phyloP scores from a whole-genome alignment of 805 yeast genomes.

The Saccharomycopsis sp. region DNA sequence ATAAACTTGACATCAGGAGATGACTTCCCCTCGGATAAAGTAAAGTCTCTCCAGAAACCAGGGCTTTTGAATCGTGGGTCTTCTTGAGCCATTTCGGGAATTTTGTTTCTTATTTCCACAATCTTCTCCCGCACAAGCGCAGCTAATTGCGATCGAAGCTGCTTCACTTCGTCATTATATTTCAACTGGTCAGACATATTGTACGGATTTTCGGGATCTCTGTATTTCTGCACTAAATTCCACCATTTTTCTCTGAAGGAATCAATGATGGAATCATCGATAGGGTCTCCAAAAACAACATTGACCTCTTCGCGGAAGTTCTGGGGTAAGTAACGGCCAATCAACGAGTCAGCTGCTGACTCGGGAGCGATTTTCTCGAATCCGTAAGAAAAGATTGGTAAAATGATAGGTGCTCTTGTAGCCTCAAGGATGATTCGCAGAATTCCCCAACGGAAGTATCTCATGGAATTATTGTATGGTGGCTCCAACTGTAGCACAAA shows the following conservation, averaged over 20 bases:
- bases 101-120: slow-evolving; percentile 38
- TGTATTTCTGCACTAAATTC: slow-evolving; percentile 46
- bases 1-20: slow-evolving; percentile 65
- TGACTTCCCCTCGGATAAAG: slow-evolving; percentile 54
- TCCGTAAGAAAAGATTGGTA: slow-evolving; percentile 83
- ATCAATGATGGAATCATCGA: slow-evolving; percentile 54
- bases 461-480: slow-evolving; percentile 80
- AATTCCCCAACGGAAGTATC: slow-evolving; percentile 95
- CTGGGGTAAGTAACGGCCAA: slow-evolving; percentile 53
- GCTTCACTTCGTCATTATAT: slow-evolving; percentile 55
- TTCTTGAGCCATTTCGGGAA: slow-evolving; percentile 39
- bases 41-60: slow-evolving; percentile 67
- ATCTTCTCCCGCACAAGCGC: slow-evolving; percentile 60
- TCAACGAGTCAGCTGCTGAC: slow-evolving; percentile 43
- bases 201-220: slow-evolving; percentile 41
- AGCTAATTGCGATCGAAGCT: slow-evolving; percentile 66
- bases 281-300: slow-evolving; percentile 64
- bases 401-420: slow-evolving; percentile 73
- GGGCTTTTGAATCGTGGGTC: slow-evolving; percentile 65
- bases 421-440: slow-evolving; percentile 78
- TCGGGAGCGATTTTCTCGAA: slow-evolving; percentile 87
- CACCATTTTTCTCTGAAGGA: slow-evolving; percentile 67
- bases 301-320: slow-evolving; percentile 61
- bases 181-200: slow-evolving; percentile 60
- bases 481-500: slow-evolving; percentile 79